Percentiles rank a stretch among this genome's conserved stretches.
Evolutionary conservation across 345 rosid genomes (phyloP).

Genomic region (Cardiospermum halicacabum): DNA sequence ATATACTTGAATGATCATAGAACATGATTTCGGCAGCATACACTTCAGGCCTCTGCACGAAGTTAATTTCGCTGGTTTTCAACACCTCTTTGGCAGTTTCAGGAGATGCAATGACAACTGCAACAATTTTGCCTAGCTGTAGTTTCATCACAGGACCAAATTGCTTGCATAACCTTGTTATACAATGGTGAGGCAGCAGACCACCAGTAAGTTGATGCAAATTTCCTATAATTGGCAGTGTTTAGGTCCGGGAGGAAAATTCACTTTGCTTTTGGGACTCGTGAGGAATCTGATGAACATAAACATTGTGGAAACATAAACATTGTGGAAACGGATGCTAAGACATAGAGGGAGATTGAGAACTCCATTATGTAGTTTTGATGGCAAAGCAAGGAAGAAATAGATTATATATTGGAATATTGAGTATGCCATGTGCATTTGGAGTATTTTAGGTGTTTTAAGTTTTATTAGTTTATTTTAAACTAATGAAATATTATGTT

Average conservation of each 20-base stretch:
- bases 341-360: neutral
- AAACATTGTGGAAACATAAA: no score
- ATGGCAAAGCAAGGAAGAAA: no score
- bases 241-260: constrained; percentile 17
- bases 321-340: constrained; percentile 8
- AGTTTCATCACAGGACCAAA: constrained; percentile 10
- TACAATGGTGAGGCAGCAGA: constrained; percentile 12
- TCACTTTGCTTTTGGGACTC: neutral
- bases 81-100: constrained; percentile 10
- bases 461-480: no score
- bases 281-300: neutral
- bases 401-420: no score
- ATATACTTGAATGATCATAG: constrained; percentile 8
- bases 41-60: constrained; percentile 12
- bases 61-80: neutral
- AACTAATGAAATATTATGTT: no score
- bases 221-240: constrained; percentile 22
- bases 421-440: no score
- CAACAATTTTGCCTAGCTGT: constrained; percentile 16
- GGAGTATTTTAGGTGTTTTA: no score
- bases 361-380: no score
- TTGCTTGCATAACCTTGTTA: constrained; percentile 7
- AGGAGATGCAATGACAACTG: constrained; percentile 8
- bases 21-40: neutral
- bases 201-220: constrained; percentile 20